Percentiles rank a stretch among this genome's conserved stretches.
phyloP scores from a whole-genome alignment of 2,329 filamentous ascomycete genomes.

The Pyricularia grisea region DNA sequence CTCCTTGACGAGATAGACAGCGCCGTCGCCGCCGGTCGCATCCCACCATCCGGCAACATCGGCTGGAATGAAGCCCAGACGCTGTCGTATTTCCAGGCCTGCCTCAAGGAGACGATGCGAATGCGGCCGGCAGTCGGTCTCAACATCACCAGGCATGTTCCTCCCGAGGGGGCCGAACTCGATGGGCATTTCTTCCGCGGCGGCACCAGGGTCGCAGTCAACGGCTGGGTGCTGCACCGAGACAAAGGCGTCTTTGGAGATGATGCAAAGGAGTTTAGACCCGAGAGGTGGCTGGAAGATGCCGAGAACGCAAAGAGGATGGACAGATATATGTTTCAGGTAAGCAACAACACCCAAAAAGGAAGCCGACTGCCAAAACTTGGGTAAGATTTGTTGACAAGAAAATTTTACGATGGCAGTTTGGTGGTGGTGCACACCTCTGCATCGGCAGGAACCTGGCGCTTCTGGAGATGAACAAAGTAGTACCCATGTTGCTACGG shows the following conservation, averaged over 20 bases:
- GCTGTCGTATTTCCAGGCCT: conserved; percentile 46
- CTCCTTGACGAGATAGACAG: conserved; percentile 33
- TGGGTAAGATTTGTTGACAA: neutral
- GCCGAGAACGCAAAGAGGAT: conserved; percentile 33
- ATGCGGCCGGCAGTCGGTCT: conserved; percentile 45
- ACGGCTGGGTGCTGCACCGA: conserved; percentile 43
- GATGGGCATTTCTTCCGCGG: conserved; percentile 41
- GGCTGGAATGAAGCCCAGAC: conserved; percentile 36
- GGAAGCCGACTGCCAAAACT: neutral
- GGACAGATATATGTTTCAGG: conserved; percentile 48
- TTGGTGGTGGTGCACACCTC: conserved; percentile 43
- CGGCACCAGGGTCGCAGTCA: conserved; percentile 42
- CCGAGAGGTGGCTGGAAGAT: conserved; percentile 44
- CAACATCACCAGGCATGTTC: conserved; percentile 41
- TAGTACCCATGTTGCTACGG: conserved; percentile 42
- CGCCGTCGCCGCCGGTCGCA: conserved; percentile 24
- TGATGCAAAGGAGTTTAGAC: conserved; percentile 41
- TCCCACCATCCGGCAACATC: conserved; percentile 31
- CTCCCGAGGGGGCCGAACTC: conserved; percentile 39
- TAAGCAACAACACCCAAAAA: conserved; percentile 15
- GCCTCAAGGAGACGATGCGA: conserved; percentile 46
- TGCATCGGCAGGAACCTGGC: conserved; percentile 48
- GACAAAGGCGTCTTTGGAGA: conserved; percentile 37
- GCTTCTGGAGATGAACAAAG: conserved; percentile 49
- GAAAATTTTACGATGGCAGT: conserved; percentile 22